These are phyloP conservation scores for Glebionis coronaria DNA, from an alignment of 129 eudicot species.

Conservation along the genomic window DNA sequence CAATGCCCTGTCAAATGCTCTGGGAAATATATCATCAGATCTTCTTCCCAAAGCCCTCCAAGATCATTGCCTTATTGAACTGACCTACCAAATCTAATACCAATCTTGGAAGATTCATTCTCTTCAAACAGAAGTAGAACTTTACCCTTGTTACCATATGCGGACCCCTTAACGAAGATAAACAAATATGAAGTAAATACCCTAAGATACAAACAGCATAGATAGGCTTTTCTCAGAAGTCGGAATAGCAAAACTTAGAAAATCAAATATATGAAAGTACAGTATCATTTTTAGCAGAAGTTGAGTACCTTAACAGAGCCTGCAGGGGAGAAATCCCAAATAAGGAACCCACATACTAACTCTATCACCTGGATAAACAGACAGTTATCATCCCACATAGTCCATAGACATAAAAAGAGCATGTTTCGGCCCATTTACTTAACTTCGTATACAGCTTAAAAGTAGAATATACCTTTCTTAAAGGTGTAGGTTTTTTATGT, in stretches of 20 bases:
- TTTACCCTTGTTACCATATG: constrained; percentile 75
- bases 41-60: constrained; percentile 87
- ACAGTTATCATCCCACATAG: neutral
- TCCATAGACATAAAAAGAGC: neutral
- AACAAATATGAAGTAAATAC: constrained; percentile 1
- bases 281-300: too few species aligned
- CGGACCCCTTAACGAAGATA: constrained; percentile 53
- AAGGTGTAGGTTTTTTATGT: too few species aligned
- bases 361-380: constrained; percentile 74
- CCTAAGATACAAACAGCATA: neutral
- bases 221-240: too few species aligned
- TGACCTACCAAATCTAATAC: constrained; percentile 81
- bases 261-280: too few species aligned
- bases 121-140: constrained; percentile 81
- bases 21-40: too few species aligned
- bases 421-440: too few species aligned
- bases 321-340: constrained; percentile 49
- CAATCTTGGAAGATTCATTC: constrained; percentile 83
- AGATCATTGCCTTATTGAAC: constrained; percentile 88
- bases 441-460: too few species aligned
- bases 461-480: too few species aligned
- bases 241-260: too few species aligned
- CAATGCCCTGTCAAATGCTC: constrained; percentile 83
- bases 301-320: constrained; percentile 57
- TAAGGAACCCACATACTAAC: too few species aligned